Evolutionary conservation across 2,329 filamentous ascomycete species (phyloP), one percentile per base, ranked within the genome.

Genomic region (Westerdykella ornata): DNA sequence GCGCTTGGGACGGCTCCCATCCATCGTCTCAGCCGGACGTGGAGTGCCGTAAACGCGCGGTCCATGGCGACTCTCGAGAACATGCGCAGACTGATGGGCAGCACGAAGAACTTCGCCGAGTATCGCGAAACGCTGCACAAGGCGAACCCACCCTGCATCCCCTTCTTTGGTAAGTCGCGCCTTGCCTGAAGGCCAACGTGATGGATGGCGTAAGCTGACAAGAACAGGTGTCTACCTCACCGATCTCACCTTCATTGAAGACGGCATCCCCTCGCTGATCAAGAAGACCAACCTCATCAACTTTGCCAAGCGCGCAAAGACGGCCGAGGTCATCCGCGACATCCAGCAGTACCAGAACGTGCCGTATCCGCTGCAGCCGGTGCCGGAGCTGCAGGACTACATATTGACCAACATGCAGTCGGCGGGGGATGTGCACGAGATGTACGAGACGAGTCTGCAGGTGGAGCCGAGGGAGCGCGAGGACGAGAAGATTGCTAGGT

Each of bases 401-500:
- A 95, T 98, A 52, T 71, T 96, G 53, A 89, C 82, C 65, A 96
- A 97, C 66, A 94, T 97, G 85, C 85, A 94, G 70, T 84, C 84
- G 20, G 90, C 92, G 3, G 86, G 88, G 39, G 90, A 97, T 65
- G 92, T 98, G 49, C 89, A 97, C 67, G 90, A 97, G 73, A 97
- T 97, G 92, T 98, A 97, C 72, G 89, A 97, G 68, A 89, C 89
- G 75, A 95, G 88, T 70, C 73, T 98, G 70, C 77, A 83, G 59
- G 82, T 98, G 46, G 92, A 98, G 67, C 92, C 92, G 48, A 80
- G 92, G 59, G 92, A 98, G 72, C 80, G 92, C 58, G 92, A 98
- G 72, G 92, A 98, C 63, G 92, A 98, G 72, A 97, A 97, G 77
- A 97, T 98, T 75, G 90, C 95, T 64, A 94, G 92, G 89, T 94